Percentiles rank a stretch among this genome's conserved stretches.
These are phyloP conservation scores for Wickerhamomyces sp. DNA, from an alignment of 1,139 yeast genomes.

Conservation along the genomic window DNA sequence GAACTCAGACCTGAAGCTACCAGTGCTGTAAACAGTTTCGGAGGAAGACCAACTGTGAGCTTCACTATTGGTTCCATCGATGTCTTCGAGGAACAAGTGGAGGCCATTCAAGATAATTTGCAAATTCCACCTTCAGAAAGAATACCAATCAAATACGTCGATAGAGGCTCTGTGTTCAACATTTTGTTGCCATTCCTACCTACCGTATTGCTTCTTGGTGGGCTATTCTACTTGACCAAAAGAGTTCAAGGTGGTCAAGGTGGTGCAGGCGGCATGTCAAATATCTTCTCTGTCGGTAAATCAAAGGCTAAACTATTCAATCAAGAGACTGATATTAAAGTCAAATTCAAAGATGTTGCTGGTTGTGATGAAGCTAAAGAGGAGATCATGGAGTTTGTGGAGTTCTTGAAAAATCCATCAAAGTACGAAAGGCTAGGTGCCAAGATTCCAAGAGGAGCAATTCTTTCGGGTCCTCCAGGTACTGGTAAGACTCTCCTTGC, in stretches of 20 bases:
- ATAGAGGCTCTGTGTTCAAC: conserved; percentile 60
- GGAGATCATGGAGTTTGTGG: conserved; percentile 96
- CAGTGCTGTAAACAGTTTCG: conserved; percentile 3
- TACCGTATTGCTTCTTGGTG: conserved; percentile 78
- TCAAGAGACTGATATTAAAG: conserved; percentile 85
- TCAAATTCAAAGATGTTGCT: conserved; percentile 89
- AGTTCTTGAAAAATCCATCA: conserved; percentile 81
- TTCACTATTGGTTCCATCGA: conserved; percentile 92
- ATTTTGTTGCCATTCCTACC: conserved; percentile 75
- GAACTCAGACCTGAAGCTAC: conserved; percentile 56
- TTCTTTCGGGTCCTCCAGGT: conserved; percentile 98
- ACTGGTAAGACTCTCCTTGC: conserved; percentile 97
- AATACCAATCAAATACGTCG: conserved; percentile 78
- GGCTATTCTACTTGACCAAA: conserved; percentile 69
- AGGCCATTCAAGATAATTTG: conserved; percentile 65
- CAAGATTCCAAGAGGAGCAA: conserved; percentile 96
- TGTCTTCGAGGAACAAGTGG: conserved; percentile 81
- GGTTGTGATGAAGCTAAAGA: conserved; percentile 98
- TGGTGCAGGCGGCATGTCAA: conserved; percentile 41
- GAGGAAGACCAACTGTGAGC: conserved; percentile 30
- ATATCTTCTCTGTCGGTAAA: conserved; percentile 68
- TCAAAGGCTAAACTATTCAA: conserved; percentile 88
- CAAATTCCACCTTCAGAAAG: conserved; percentile 59
- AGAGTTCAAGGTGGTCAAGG: conserved; percentile 48
- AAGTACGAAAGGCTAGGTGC: conserved; percentile 93